Evolutionary conservation across 441 rosid species (phyloP), one percentile per base, ranked within the genome.

Genomic region (Bruguiera hainesii): DNA sequence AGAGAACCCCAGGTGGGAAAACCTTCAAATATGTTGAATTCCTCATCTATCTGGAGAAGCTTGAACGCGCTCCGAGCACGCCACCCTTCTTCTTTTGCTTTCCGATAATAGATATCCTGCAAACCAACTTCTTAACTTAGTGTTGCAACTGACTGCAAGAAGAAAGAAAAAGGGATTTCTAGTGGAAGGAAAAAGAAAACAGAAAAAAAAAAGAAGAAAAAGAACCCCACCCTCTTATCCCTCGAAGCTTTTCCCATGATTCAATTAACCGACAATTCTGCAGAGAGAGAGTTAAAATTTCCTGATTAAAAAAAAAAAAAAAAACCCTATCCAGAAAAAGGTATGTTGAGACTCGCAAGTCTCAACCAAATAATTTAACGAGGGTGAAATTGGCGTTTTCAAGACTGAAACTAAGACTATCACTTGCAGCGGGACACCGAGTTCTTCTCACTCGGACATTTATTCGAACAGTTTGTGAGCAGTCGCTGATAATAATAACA

Each of bases 71-170:
- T 95, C 53, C 98, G 83, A 51, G 98, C 99, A 29, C 98, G 96
- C 96, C 99, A 92, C n/a, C 99, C 99, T 79, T 95, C 97, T 85
- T 95, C 98, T 78, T 95, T 95, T n/a, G 97, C 97, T 83, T 92
- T 90, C 61, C 95, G 77, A 69, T 92, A 90, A 81, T 92, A 92
- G 3, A 92, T 92, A 83, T 91, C 97, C 99, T 91, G 67, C 61
- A 67, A 64, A 60, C 19, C 69, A 66, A 39, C 51, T 51, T 23
- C 51, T 51, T 23, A 46, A 50, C 21, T 29, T 23, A 66, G 69
- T 31, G 25, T 33, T 28, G 50, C 10, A 56, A 64, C 48, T 48
- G 49, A 15, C 29, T 29, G 26, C 58, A 51, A n/a, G 19, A 21
- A 53, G 26, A 4, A 37, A 59, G 8, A 2, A 37, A 37, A 59